phyloP scores from a whole-genome alignment of 2,329 filamentous ascomycete species.

The Penicillium palitans region DNA sequence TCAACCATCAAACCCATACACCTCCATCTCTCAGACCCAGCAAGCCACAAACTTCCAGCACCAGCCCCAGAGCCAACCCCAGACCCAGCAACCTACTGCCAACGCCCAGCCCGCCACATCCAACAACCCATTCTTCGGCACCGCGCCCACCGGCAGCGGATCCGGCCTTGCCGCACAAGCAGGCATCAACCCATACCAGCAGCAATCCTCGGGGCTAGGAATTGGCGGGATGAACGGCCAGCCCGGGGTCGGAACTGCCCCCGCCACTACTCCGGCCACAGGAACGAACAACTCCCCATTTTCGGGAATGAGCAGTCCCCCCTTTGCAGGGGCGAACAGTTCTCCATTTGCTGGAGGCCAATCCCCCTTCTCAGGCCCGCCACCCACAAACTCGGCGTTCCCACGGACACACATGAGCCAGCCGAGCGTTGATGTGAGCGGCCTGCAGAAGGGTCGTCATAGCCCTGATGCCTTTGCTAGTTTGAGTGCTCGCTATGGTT shows the following conservation, averaged over 20 bases:
- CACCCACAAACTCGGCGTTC: conserved; percentile 20
- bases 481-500: conserved; percentile 49
- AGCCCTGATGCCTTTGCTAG: conserved; percentile 54
- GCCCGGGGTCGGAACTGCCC: neutral
- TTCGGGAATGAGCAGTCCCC: conserved; percentile 4
- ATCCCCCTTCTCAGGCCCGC: conserved; percentile 13
- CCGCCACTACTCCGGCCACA: neutral
- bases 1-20: conserved; percentile 21
- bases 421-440: conserved; percentile 51
- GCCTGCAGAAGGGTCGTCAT: conserved; percentile 49
- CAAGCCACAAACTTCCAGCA: conserved; percentile 19
- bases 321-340: conserved; percentile 5
- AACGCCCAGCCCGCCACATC: conserved; percentile 13
- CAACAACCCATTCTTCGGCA: conserved; percentile 30
- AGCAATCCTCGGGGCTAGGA: conserved; percentile 6
- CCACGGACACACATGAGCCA: conserved; percentile 46
- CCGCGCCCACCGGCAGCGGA: conserved; percentile 8
- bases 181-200: conserved; percentile 17
- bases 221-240: conserved; percentile 3
- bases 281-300: conserved; percentile 6
- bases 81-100: neutral
- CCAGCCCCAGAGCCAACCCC: conserved; percentile 14
- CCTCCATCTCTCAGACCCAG: conserved; percentile 28
- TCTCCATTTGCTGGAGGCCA: conserved; percentile 5
- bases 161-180: conserved; percentile 28